Evolutionary conservation across 148 eudicot species (phyloP).

Genomic region (Chenopodium quinoa): DNA sequence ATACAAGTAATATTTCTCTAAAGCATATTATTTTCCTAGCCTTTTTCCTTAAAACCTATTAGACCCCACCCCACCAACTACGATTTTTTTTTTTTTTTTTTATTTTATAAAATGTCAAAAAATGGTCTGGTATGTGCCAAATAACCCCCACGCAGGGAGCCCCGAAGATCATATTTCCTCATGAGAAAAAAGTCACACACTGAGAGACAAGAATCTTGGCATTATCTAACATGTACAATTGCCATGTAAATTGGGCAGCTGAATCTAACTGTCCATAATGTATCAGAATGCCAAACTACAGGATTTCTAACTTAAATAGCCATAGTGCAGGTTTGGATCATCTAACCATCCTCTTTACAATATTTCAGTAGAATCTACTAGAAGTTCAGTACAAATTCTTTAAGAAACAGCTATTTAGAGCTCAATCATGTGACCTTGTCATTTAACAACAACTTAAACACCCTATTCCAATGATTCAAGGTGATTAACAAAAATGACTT

Average conservation of each 20-base stretch:
- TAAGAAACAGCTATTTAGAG: neutral
- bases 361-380: neutral
- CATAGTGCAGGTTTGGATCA: neutral
- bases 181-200: no score
- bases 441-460: neutral
- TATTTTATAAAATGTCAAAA: no score
- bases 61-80: no score
- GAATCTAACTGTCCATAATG: neutral
- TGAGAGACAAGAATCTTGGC: neutral
- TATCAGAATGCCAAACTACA: neutral
- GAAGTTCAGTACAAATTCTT: neutral
- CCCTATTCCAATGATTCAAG: neutral
- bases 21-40: no score
- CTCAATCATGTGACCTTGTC: neutral
- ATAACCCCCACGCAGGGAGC: no score
- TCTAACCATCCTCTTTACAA: neutral
- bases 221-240: neutral
- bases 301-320: neutral
- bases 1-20: no score
- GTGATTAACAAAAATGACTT: neutral
- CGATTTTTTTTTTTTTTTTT: no score
- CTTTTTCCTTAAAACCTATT: no score
- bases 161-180: no score
- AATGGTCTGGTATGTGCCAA: no score
- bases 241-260: neutral